Base-by-base conservation (phyloP, 768 basidiomycete genomes). In the Phallus indusiatus region DNA sequence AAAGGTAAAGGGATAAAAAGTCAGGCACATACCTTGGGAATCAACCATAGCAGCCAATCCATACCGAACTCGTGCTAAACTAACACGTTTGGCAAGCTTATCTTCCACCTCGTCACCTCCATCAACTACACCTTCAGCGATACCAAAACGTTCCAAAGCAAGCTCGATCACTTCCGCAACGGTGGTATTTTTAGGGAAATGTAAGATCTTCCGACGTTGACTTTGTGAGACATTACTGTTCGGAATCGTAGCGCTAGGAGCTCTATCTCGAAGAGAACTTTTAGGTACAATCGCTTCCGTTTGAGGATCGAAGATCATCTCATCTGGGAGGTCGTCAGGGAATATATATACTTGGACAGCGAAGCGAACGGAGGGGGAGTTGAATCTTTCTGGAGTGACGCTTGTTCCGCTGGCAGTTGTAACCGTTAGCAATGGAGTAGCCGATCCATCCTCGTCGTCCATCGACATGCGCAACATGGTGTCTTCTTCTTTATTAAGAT, bases 81-180 rank as follows among this genome's bases (percentile, higher is more conserved):
- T 95, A 63, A 86, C 78, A 60, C 94, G 76, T 73, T 93, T 92
- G 7, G 81, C 77, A 35, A 85, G 75, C 69, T 95, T 94, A 68
- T 97, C 95, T 71, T 99, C 96, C 1, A 99, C 82, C 67, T 97
- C 95, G 69, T 99, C 96, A 1, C 96, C 96, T 1, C 96, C 96
- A 69, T 97, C 94, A 1, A 98, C 95, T 1, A 99, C 93, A n/a
- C 94, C 96, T 42, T 96, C 95, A 36, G 82, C 75, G 58, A 99
- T 96, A 1, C 96, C 96, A 67, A 98, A 97, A 60, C 93, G 74
- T 67, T 97, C 96, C 62, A 99, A 69, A 5, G 87, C 89, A 37
- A 90, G 76, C 70, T 99, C 96, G 42, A 96, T 92, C 14, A 94
- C 94, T 71, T 99, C 96, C 0, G 94, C 91, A 2, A 97, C 96